Percentiles rank a stretch among this genome's conserved stretches.
Conservation (phyloP, 345 rosid genomes). For the Citrus australasica region DNA sequence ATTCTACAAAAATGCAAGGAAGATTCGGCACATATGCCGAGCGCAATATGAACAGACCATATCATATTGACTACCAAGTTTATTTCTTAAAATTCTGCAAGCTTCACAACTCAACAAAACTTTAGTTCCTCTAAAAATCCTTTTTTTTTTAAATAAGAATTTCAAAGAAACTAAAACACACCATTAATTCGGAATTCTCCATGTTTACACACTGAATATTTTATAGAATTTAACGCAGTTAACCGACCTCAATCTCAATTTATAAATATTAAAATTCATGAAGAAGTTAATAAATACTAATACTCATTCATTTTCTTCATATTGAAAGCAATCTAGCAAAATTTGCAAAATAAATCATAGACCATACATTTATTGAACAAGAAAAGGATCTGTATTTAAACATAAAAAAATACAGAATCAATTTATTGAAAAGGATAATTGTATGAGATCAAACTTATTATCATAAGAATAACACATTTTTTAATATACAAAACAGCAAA, state of each 20-base stretch:
- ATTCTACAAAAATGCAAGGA: not conserved
- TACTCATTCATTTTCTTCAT: not conserved
- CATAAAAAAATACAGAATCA: too few species aligned
- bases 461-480: too few species aligned
- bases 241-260: not conserved
- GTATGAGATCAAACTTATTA: too few species aligned
- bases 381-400: too few species aligned
- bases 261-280: not conserved
- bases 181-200: not conserved
- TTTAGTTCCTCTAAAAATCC: not conserved
- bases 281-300: not conserved
- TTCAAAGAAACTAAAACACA: not conserved
- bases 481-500: not conserved
- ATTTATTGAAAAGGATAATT: too few species aligned
- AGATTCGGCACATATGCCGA: not conserved
- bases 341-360: not conserved
- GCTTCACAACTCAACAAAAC: not conserved
- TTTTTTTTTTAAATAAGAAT: not conserved
- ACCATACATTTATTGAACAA: not conserved
- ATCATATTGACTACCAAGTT: not conserved
- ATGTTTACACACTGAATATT: not conserved
- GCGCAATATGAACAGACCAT: not conserved
- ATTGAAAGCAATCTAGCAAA: not conserved
- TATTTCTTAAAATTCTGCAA: not conserved
- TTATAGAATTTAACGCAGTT: not conserved